A percentile compares a stretch with the other conserved stretches of the same genome.
Conservation (phyloP, 768 basidiomycete genomes). For the Piloderma croceum region DNA sequence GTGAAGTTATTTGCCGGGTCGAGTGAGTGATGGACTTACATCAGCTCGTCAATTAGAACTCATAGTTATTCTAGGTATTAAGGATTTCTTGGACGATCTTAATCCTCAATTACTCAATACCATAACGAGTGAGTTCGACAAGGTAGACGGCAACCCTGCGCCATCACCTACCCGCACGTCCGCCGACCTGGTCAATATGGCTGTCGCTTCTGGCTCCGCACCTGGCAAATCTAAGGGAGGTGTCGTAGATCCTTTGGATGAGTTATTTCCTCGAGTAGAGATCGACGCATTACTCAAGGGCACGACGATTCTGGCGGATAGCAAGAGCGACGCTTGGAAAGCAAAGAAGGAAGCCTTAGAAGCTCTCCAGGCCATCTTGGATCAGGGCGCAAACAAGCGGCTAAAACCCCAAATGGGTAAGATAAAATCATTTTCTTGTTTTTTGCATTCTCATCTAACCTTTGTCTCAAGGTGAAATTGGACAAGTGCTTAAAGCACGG, state of each 20-base stretch:
- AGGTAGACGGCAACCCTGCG: slow-evolving; percentile 69
- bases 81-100: slow-evolving; percentile 87
- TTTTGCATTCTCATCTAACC: slow-evolving; percentile 1
- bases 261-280: slow-evolving; percentile 93
- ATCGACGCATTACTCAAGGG: slow-evolving; percentile 80
- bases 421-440: slow-evolving; percentile 7
- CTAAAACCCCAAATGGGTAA: slow-evolving; percentile 86
- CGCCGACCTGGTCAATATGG: slow-evolving; percentile 60
- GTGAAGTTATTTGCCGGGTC: slow-evolving; percentile 88
- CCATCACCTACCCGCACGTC: slow-evolving; percentile 78
- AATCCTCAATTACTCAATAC: slow-evolving; percentile 91
- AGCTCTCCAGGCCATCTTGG: slow-evolving; percentile 71
- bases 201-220: slow-evolving; percentile 38
- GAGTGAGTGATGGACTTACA: slow-evolving; percentile 40
- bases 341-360: slow-evolving; percentile 94
- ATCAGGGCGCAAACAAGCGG: slow-evolving; percentile 89
- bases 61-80: slow-evolving; percentile 56
- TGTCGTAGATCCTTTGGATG: slow-evolving; percentile 73
- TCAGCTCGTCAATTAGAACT: background rate
- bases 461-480: slow-evolving; percentile 70
- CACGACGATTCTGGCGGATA: slow-evolving; percentile 74
- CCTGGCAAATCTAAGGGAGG: slow-evolving; percentile 27
- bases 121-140: slow-evolving; percentile 89
- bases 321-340: slow-evolving; percentile 96
- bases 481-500: slow-evolving; percentile 79